Percentiles rank a stretch among this genome's conserved stretches.
Conservation (phyloP, 495 filamentous ascomycete genomes). For the Trichoderma erinaceum region DNA sequence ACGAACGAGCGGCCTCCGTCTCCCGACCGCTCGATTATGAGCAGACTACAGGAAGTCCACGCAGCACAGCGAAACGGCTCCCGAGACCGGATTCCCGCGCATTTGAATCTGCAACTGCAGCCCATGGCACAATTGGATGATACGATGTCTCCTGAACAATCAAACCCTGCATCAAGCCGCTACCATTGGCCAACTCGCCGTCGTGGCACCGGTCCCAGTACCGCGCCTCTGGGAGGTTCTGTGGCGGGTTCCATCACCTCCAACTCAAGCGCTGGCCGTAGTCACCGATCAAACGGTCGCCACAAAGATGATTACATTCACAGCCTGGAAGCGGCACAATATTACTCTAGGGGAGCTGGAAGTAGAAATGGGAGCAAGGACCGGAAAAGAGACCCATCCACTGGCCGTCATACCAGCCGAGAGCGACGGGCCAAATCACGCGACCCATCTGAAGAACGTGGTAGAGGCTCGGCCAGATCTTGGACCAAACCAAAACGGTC, state of each 20-base stretch:
- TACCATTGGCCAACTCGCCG: constrained; percentile 44
- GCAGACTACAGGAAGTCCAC: constrained; percentile 46
- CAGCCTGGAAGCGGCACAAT: constrained; percentile 71
- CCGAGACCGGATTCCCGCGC: constrained; percentile 73
- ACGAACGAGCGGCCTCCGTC: constrained; percentile 44
- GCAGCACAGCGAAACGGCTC: constrained; percentile 59
- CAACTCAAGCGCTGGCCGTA: constrained; percentile 34
- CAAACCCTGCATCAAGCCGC: constrained; percentile 36
- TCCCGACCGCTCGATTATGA: constrained; percentile 35
- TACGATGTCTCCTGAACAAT: constrained; percentile 44
- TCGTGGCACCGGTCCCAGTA: constrained; percentile 40
- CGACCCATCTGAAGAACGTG: constrained; percentile 63
- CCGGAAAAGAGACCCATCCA: constrained; percentile 31
- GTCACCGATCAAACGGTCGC: constrained; percentile 42
- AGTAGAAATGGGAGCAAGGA: constrained; percentile 54
- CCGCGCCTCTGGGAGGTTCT: constrained; percentile 23
- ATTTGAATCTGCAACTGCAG: constrained; percentile 67
- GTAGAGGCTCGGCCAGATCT: constrained; percentile 56
- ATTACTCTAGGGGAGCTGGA: constrained; percentile 47
- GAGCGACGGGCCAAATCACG: constrained; percentile 46
- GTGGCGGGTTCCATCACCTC: constrained; percentile 32
- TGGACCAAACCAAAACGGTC: constrained; percentile 72
- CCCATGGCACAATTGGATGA: constrained; percentile 45
- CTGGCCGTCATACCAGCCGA: constrained; percentile 40
- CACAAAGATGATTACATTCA: constrained; percentile 70